Evolutionary conservation across 2,329 filamentous ascomycete genomes (phyloP).

Genomic region (Sclerotinia spermophila): DNA sequence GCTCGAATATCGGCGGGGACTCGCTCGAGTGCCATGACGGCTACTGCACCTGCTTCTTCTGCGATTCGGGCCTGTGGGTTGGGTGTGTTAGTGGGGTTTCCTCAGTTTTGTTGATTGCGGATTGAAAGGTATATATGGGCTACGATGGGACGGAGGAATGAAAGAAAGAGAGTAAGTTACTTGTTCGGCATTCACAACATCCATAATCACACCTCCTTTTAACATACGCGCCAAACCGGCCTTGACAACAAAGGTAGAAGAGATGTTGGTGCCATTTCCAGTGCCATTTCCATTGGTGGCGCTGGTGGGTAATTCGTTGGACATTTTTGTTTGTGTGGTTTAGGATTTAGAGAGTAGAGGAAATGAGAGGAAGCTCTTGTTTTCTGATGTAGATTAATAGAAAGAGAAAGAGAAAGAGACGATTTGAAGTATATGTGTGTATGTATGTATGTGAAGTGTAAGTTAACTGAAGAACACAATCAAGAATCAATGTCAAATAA

Average conservation of each 20-base stretch:
- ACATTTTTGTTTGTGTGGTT: conserved; percentile 33
- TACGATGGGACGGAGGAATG: not conserved
- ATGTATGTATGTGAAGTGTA: not conserved
- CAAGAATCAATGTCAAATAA: not conserved
- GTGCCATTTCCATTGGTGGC: conserved; percentile 28
- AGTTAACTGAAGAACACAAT: not conserved
- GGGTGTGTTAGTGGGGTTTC: conserved; percentile 17
- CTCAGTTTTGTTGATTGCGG: not conserved
- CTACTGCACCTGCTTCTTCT: conserved; percentile 91
- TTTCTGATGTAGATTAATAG: conserved; percentile 29
- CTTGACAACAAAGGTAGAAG: conserved; percentile 75
- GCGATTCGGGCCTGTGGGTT: conserved; percentile 76
- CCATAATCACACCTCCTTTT: conserved; percentile 99
- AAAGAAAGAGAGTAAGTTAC: conserved; percentile 31
- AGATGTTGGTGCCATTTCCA: conserved; percentile 28
- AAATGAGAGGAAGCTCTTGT: not conserved
- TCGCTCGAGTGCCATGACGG: conserved; percentile 98
- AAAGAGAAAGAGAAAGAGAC: not conserved
- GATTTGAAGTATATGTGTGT: not conserved
- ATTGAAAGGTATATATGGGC: too few species aligned
- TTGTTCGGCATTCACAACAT: conserved; percentile 88
- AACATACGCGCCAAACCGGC: conserved; percentile 95
- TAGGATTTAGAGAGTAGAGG: conserved; percentile 22
- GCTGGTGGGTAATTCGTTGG: conserved; percentile 44
- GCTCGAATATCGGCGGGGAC: conserved; percentile 94